These are phyloP conservation scores for Coemansia pectinata DNA, from an alignment of 192 early-diverging fungal species.

Conservation along the genomic window DNA sequence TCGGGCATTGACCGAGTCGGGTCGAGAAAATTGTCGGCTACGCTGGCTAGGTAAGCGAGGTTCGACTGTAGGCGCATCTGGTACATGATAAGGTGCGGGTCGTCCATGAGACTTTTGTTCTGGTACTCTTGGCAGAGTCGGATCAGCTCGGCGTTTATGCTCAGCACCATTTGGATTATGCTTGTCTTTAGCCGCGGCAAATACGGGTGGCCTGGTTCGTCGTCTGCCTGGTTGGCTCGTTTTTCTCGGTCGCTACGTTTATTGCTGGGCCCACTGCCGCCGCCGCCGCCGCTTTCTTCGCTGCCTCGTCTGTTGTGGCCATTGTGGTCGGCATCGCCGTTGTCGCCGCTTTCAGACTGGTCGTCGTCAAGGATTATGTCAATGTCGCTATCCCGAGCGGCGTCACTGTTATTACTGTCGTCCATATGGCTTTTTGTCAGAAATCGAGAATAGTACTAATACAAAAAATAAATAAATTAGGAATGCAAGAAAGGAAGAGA, in stretches of 20 bases:
- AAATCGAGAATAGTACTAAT: background rate
- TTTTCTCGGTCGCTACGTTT: slow-evolving; percentile 2
- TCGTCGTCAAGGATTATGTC: slow-evolving; percentile 51
- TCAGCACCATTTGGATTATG: slow-evolving; percentile 58
- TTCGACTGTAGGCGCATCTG: slow-evolving; percentile 68
- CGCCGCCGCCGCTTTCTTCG: background rate
- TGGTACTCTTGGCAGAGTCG: slow-evolving; percentile 63
- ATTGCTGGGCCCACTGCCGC: background rate
- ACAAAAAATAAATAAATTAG: background rate
- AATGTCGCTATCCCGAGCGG: slow-evolving; percentile 41
- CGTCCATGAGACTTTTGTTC: slow-evolving; percentile 61
- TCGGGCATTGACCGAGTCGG: slow-evolving; percentile 44
- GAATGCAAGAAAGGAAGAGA: background rate
- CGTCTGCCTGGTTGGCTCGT: slow-evolving; percentile 16
- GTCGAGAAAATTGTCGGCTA: slow-evolving; percentile 59
- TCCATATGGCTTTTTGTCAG: slow-evolving; percentile 4
- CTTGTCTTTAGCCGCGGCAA: slow-evolving; percentile 54
- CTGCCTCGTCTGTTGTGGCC: slow-evolving; percentile 6
- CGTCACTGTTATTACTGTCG: slow-evolving; percentile 23
- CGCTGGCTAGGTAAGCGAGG: slow-evolving; percentile 63
- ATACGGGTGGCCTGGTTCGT: slow-evolving; percentile 40
- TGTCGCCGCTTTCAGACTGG: slow-evolving; percentile 25
- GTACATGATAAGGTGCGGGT: slow-evolving; percentile 59
- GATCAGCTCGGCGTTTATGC: slow-evolving; percentile 65
- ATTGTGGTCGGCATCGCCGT: background rate